Conservation (phyloP, 441 rosid species). For the Capsella rubella region DNA sequence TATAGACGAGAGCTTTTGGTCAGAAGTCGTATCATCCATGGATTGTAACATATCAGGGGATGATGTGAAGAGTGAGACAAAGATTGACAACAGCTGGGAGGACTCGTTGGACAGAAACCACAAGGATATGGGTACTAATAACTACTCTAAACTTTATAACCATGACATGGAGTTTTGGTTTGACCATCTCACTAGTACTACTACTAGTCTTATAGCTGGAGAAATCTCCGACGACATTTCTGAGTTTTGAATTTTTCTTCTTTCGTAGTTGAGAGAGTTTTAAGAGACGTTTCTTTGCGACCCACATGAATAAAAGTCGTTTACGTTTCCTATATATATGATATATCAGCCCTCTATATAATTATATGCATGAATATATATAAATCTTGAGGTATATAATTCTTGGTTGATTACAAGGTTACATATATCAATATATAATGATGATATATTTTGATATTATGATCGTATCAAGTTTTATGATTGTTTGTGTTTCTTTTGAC, state of each 20-base stretch:
- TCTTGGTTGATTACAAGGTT: neutral
- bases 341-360: neutral
- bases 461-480: neutral
- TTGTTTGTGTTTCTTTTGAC: constrained; percentile 13
- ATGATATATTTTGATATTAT: neutral
- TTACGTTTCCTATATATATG: constrained; percentile 14
- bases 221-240: constrained; percentile 34
- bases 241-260: constrained; percentile 25
- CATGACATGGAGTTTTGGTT: constrained; percentile 48
- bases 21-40: constrained; percentile 44
- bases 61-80: constrained; percentile 23
- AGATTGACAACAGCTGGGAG: constrained; percentile 22
- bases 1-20: constrained; percentile 53
- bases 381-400: neutral
- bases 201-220: constrained; percentile 13
- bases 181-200: constrained; percentile 29
- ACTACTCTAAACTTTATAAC: constrained; percentile 24
- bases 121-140: neutral
- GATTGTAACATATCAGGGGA: constrained; percentile 26
- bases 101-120: constrained; percentile 14
- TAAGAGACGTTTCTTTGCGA: constrained; percentile 15
- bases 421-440: too few relatives aligned
- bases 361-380: neutral
- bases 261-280: neutral
- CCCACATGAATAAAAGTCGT: constrained; percentile 32